Evolutionary conservation across 78 protist species (phyloP).

Genomic region (Dictyostelium capitatum): DNA sequence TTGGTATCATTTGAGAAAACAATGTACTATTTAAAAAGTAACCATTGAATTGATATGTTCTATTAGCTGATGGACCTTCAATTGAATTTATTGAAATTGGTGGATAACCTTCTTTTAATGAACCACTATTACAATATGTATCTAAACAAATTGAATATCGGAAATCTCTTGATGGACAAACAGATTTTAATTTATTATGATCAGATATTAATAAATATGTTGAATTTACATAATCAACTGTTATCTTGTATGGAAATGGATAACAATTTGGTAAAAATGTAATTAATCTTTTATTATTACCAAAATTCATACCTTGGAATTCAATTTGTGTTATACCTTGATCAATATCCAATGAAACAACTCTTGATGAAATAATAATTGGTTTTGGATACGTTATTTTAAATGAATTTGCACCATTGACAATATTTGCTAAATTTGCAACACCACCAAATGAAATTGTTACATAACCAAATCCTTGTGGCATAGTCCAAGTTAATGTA

Average conservation of each 20-base stretch:
- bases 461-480: neutral
- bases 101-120: slow-evolving; percentile 6
- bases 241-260: slow-evolving; percentile 2
- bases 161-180: slow-evolving; percentile 9
- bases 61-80: neutral
- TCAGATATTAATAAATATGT: neutral
- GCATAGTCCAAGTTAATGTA: neutral
- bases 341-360: neutral
- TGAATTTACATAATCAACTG: neutral
- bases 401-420: neutral
- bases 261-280: slow-evolving; percentile 17
- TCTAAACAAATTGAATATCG: neutral
- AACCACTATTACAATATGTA: neutral
- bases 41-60: slow-evolving; percentile 15
- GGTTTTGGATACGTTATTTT: slow-evolving; percentile 10
- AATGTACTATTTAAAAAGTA: slow-evolving; percentile 18
- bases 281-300: neutral
- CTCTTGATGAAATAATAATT: neutral
- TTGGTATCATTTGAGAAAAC: neutral
- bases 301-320: neutral
- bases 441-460: neutral
- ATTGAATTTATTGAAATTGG: neutral
- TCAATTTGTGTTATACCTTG: neutral
- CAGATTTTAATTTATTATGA: neutral
- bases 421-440: neutral